Base-by-base conservation (phyloP, 2,329 filamentous ascomycete species). In the Colletotrichum neosansevieriae region DNA sequence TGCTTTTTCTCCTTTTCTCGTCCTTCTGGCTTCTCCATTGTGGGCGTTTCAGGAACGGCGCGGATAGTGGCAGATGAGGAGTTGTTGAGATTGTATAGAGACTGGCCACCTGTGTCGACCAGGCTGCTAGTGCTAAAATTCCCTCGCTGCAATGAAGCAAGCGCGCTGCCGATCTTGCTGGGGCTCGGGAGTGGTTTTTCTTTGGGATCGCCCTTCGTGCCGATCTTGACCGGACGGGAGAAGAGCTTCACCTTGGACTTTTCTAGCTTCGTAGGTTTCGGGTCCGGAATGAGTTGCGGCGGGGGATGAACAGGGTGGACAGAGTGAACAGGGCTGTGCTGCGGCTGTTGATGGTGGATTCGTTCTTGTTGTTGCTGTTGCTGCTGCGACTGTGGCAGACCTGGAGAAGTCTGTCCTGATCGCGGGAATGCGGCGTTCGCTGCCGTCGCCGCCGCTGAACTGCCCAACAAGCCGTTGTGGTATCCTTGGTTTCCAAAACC, bases 221-320 rank as follows among this genome's bases (percentile, higher is more conserved):
- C 86, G 73, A 94, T 92, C 79, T 91, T 94, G 75, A 91, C 91
- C 0, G 92, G 92, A 58, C 92, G 87, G 6, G 91, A 93, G 76
- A 94, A 94, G 32, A 95, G 84, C 81, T 95, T 95, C 77, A 93
- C 91, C 79, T 94, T 94, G 70, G 89, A 89, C 78, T 91, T 91
- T 73, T 93, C 90, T 32, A 87, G 83, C 73, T 88, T 87, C 36
- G 77, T 74, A 21, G 86, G 85, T 77, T 92, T 90, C 72, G 56
- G 60, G 13, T 92, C 89, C 2, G 83, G 79, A 50, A 81, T 73
- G 49, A 72, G 72, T 60, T 72, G 79, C 51, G 76, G 80, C 11
- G 77, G 78, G 34, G 79, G 83, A 15, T 75, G 76, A 9, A 76
- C 76, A 21, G 79, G 58, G 13, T 54, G 51, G n/a, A 54, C 51